These are phyloP conservation scores for Massariosphaeria phaeospora DNA, from an alignment of 495 filamentous ascomycete genomes.

Conservation along the genomic window DNA sequence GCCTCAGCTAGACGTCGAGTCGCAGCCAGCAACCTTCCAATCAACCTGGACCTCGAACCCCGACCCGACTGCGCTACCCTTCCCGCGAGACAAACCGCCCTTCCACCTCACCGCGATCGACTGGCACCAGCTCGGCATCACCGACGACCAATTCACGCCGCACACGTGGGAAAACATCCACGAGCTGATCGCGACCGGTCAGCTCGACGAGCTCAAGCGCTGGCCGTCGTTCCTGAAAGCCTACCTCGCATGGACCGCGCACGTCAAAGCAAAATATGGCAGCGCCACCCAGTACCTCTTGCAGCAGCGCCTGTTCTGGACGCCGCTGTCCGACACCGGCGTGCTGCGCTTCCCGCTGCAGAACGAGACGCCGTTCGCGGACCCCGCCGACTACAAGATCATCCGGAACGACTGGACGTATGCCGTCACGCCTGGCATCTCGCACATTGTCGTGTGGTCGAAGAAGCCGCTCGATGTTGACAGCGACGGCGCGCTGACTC, in stretches of 20 bases:
- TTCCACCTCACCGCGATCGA: slow-evolving; percentile 40
- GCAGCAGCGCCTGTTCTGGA: slow-evolving; percentile 68
- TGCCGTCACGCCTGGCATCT: slow-evolving; percentile 62
- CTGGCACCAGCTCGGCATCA: slow-evolving; percentile 33
- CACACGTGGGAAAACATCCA: slow-evolving; percentile 39
- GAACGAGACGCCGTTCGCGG: slow-evolving; percentile 59
- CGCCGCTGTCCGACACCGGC: slow-evolving; percentile 34
- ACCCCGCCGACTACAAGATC: slow-evolving; percentile 68
- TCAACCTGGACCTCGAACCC: slow-evolving; percentile 18
- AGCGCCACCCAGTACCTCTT: slow-evolving; percentile 72
- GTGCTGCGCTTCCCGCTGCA: slow-evolving; percentile 48
- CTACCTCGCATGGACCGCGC: slow-evolving; percentile 73
- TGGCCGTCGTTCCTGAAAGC: slow-evolving; percentile 76
- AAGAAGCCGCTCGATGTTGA: slow-evolving; percentile 56
- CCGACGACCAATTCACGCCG: slow-evolving; percentile 36
- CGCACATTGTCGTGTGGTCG: slow-evolving; percentile 67
- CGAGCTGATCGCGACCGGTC: slow-evolving; percentile 51
- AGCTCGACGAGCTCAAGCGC: slow-evolving; percentile 70
- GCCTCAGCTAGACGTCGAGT: neutral
- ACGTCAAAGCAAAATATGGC: slow-evolving; percentile 68
- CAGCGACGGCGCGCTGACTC: slow-evolving; percentile 64
- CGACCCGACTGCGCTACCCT: slow-evolving; percentile 26
- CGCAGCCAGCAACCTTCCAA: slow-evolving; percentile 20
- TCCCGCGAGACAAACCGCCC: slow-evolving; percentile 33
- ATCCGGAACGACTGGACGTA: slow-evolving; percentile 92